Evolutionary conservation across 2,329 filamentous ascomycete genomes (phyloP).

Genomic region (Epicoccum nigrum): DNA sequence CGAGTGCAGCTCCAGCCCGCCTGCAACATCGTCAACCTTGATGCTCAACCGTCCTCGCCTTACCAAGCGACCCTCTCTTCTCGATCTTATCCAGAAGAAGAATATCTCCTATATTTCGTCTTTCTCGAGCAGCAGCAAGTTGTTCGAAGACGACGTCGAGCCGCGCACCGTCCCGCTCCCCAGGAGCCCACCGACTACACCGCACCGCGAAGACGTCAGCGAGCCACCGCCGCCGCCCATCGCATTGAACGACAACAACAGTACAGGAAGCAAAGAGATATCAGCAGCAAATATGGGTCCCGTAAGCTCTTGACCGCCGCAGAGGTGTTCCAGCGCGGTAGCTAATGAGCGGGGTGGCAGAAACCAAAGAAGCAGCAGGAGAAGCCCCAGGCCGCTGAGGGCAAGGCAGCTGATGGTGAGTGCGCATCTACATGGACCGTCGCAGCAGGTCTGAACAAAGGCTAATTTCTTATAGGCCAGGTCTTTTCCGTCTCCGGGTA

Average conservation of each 20-base stretch:
- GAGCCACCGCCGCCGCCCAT: conserved; percentile 33
- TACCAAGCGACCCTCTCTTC: conserved; percentile 65
- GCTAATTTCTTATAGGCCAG: conserved; percentile 52
- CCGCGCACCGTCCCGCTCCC: conserved; percentile 45
- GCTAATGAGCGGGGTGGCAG: conserved; percentile 39
- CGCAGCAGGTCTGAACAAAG: background rate
- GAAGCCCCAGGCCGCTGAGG: conserved; percentile 51
- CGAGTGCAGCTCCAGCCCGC: conserved; percentile 29
- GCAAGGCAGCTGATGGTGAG: conserved; percentile 47
- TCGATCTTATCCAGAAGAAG: conserved; percentile 64
- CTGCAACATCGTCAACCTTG: conserved; percentile 25
- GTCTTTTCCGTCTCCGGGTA: conserved; percentile 75
- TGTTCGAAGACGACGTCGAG: conserved; percentile 36
- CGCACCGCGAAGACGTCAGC: conserved; percentile 35
- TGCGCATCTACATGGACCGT: background rate
- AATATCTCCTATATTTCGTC: conserved; percentile 56
- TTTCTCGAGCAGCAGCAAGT: conserved; percentile 25
- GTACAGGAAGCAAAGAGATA: conserved; percentile 18
- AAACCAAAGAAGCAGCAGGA: conserved; percentile 47
- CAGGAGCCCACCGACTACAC: conserved; percentile 40
- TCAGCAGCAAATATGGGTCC: conserved; percentile 45
- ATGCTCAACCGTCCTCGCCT: conserved; percentile 66
- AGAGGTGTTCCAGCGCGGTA: conserved; percentile 12
- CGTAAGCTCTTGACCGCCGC: conserved; percentile 34
- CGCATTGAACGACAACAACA: conserved; percentile 25